Conservation (phyloP, 23 red algal species). For the Agarophyton chilense region DNA sequence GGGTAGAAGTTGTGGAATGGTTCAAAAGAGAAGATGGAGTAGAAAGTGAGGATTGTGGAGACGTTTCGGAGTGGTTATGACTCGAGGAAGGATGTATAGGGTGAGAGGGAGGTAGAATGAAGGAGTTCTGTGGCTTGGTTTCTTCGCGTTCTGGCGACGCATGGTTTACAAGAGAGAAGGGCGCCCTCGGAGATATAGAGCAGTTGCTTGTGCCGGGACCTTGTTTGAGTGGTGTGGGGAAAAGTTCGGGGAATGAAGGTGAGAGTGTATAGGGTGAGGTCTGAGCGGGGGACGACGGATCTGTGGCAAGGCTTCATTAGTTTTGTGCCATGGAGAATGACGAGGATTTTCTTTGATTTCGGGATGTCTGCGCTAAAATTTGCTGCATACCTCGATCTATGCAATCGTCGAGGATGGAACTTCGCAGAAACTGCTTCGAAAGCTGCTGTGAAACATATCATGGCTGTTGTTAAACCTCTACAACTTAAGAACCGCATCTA, state of each 20-base stretch:
- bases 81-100: not conserved
- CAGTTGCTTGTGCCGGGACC: too few relatives aligned
- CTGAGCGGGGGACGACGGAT: not conserved
- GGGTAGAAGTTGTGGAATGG: slow-evolving; percentile 24
- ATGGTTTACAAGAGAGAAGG: not conserved
- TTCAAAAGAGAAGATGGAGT: slow-evolving; percentile 25
- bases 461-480: not conserved
- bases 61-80: not conserved
- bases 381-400: slow-evolving; percentile 7
- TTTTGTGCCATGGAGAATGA: too few relatives aligned
- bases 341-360: not conserved
- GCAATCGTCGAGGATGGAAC: slow-evolving; percentile 8
- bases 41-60: not conserved
- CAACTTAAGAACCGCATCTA: too few relatives aligned
- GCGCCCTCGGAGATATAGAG: not conserved
- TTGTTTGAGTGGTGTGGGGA: too few relatives aligned
- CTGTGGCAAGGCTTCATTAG: not conserved
- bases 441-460: slow-evolving; percentile 18
- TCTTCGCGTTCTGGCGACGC: not conserved
- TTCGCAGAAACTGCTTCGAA: slow-evolving; percentile 3
- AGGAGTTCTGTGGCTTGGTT: not conserved
- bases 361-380: slow-evolving; percentile 1
- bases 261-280: not conserved
- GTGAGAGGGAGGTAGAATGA: not conserved
- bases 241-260: not conserved